Evolutionary conservation across 345 rosid species (phyloP), one percentile per base, ranked within the genome.

Genomic region (Brassica incana): DNA sequence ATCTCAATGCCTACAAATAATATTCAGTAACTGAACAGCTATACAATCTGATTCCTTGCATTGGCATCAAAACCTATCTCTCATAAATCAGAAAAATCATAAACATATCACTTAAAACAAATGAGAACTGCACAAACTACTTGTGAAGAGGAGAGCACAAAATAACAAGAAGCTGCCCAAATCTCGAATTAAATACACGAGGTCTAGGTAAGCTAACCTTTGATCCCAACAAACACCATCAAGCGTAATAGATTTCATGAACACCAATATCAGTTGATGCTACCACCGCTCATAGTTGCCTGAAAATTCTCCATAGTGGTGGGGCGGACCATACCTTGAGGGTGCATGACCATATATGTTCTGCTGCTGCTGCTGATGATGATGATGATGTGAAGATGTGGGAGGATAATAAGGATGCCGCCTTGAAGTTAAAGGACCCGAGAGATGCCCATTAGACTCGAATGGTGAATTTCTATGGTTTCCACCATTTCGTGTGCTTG

Each of bases 241-340:
- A 71, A 27, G 65, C 56, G 58, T 60, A 38, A 67, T 59, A 23
- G 33, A 43, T 11, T 56, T 66, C 6, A n/a, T 2, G 67, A 60
- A 30, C 67, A 12, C 66, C n/a, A 60, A 64, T 65, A 52, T 62
- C 65, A 78, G 8, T 38, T 29, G 27, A 27, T 20, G 25, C 78
- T 73, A 79, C 25, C 27, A 33, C 29, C 78, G 63, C 5, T 68
- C 74, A 73, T 61, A 33, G 45, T 48, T 60, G 25, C 74, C 5
- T 72, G 32, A 16, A 35, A 20, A 58, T 35, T 72, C 69, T 0
- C 23, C 43, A 15, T 72, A 40, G 10, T 59, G 33, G n/a, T 54
- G 50, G 23, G 69, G 15, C 6, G 69, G 29, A 68, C 71, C 82
- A 79, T 79, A 52, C 75, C 75, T 74, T 29, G 78, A 61, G 5